These are phyloP conservation scores for Celoporthe dispersa DNA, from an alignment of 2,329 filamentous ascomycete species.

Conservation along the genomic window DNA sequence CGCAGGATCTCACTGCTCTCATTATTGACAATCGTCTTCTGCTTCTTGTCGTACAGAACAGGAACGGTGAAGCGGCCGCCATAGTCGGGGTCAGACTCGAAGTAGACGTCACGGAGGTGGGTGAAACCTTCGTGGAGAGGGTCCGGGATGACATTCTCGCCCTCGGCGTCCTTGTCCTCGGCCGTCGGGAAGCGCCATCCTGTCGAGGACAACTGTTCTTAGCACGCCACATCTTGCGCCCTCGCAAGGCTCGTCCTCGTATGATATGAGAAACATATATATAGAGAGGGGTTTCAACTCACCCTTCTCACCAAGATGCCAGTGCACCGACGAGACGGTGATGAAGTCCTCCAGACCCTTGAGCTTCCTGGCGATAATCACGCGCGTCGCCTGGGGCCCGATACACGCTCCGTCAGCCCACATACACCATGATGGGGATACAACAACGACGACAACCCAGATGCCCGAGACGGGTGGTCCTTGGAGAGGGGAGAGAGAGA, in stretches of 20 bases:
- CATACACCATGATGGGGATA: background rate
- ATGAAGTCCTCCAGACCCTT: constrained; percentile 92
- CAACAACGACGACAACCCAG: background rate
- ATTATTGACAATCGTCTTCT: constrained; percentile 81
- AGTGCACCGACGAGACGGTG: constrained; percentile 81
- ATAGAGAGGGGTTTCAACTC: constrained; percentile 18
- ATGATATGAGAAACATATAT: background rate
- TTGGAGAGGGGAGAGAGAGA: no score
- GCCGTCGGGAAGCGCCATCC: constrained; percentile 83
- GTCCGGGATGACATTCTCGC: constrained; percentile 68
- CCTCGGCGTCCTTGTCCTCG: constrained; percentile 59
- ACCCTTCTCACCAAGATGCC: constrained; percentile 73
- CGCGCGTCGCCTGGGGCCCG: constrained; percentile 71
- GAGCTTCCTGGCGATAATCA: constrained; percentile 83
- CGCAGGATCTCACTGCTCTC: constrained; percentile 92
- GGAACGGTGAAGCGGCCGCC: constrained; percentile 85
- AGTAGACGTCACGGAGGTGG: constrained; percentile 80
- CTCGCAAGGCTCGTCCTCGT: background rate
- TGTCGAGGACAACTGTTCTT: constrained; percentile 36
- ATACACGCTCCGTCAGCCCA: background rate
- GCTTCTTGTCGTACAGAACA: constrained; percentile 79
- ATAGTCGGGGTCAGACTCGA: constrained; percentile 73
- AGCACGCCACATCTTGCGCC: background rate
- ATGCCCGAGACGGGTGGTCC: background rate
- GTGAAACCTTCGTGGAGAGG: constrained; percentile 71